phyloP scores from a whole-genome alignment of 2,329 filamentous ascomycete genomes.

The Fusarium pseudograminearum region DNA sequence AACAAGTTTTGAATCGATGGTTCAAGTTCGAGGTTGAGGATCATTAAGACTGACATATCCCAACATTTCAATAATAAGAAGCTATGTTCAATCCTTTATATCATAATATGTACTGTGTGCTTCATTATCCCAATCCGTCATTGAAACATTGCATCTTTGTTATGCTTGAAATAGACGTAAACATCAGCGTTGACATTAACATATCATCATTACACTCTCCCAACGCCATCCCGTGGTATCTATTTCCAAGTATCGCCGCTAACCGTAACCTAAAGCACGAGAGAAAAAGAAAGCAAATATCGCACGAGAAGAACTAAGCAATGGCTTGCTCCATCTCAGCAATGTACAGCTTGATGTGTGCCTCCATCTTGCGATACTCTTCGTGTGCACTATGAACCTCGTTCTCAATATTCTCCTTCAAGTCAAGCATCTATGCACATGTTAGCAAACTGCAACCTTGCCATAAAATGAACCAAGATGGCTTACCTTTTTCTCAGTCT shows the following conservation, averaged over 20 bases:
- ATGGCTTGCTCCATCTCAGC: conserved; percentile 98
- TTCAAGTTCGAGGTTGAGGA: conserved; percentile 56
- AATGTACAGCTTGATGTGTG: conserved; percentile 97
- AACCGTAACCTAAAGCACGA: conserved; percentile 29
- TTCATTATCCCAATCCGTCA: not conserved
- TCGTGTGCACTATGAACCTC: conserved; percentile 92
- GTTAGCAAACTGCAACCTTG: conserved; percentile 32
- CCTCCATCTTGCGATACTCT: conserved; percentile 97
- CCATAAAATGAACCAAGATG: not conserved
- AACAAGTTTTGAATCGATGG: conserved; percentile 72
- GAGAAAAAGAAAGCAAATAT: conserved; percentile 7
- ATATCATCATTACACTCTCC: conserved; percentile 36
- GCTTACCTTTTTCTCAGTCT: conserved; percentile 95
- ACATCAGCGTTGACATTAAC: conserved; percentile 17
- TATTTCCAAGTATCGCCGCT: conserved; percentile 38
- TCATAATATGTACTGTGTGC: not conserved
- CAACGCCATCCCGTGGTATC: conserved; percentile 59
- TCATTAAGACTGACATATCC: not conserved
- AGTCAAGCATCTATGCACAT: conserved; percentile 84
- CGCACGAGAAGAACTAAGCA: conserved; percentile 39
- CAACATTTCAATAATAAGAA: not conserved
- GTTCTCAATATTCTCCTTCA: conserved; percentile 97
- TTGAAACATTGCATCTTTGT: conserved; percentile 15
- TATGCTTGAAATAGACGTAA: conserved; percentile 24
- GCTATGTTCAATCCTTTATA: not conserved